Evolutionary conservation across 495 filamentous ascomycete genomes (phyloP).

Genomic region (Annulohypoxylon stygium): DNA sequence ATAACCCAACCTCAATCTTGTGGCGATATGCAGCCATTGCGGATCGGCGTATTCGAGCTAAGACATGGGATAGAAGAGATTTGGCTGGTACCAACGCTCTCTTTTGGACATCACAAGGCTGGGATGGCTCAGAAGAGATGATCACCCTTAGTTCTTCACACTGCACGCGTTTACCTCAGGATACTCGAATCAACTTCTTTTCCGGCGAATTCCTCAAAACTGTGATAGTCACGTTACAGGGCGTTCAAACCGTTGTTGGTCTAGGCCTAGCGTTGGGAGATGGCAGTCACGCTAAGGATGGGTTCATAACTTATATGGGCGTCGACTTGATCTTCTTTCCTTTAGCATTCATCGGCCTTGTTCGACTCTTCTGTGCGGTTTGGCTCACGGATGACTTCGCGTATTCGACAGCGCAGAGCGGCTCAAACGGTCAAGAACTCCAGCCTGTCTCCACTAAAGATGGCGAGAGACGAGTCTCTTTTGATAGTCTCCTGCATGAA

Average conservation of each 20-base stretch:
- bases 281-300: background rate
- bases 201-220: conserved; percentile 39
- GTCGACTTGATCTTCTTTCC: conserved; percentile 31
- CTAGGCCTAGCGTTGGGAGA: conserved; percentile 7
- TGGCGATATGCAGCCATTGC: conserved; percentile 54
- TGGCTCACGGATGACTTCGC: conserved; percentile 31
- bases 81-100: conserved; percentile 50
- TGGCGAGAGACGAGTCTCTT: conserved; percentile 2
- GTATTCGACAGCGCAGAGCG: conserved; percentile 12
- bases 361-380: conserved; percentile 21
- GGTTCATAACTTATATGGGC: conserved; percentile 19
- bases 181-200: conserved; percentile 16
- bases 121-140: conserved; percentile 53
- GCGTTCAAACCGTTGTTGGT: conserved; percentile 11
- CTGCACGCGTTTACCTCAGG: conserved; percentile 33
- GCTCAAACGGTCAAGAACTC: background rate
- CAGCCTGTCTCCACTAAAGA: background rate
- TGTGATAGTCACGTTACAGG: conserved; percentile 40
- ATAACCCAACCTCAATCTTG: conserved; percentile 53
- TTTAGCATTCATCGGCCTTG: conserved; percentile 25
- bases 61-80: conserved; percentile 35
- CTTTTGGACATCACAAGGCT: conserved; percentile 52
- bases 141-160: conserved; percentile 30
- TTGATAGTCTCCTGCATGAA: conserved; percentile 13
- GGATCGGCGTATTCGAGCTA: conserved; percentile 50